These are phyloP conservation scores for Lepiota brunneoincarnata DNA, from an alignment of 768 basidiomycete species.

Conservation along the genomic window DNA sequence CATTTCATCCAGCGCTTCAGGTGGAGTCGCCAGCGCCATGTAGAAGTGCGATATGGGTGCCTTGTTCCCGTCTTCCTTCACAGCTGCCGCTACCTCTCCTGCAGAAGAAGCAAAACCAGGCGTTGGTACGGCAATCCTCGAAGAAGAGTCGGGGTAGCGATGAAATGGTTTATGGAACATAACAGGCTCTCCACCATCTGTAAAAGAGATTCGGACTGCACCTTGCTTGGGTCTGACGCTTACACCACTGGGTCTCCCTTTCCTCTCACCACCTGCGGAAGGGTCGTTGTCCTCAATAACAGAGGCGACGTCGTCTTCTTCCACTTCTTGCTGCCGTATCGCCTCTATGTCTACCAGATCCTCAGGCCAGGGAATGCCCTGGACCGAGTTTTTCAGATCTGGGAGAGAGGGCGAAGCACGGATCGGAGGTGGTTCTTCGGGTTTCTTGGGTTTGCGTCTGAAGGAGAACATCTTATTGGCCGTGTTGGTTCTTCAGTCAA, in stretches of 20 bases:
- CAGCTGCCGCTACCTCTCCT: constrained; percentile 43
- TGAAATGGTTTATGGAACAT: constrained; percentile 84
- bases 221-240: constrained; percentile 44
- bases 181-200: constrained; percentile 39
- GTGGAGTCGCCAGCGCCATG: constrained; percentile 60
- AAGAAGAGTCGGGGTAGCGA: constrained; percentile 23
- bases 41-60: constrained; percentile 67
- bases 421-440: constrained; percentile 44
- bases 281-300: background rate
- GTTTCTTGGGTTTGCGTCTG: constrained; percentile 64
- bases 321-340: constrained; percentile 40
- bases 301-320: background rate
- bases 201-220: constrained; percentile 70
- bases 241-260: constrained; percentile 15
- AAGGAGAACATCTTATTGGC: constrained; percentile 62
- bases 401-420: constrained; percentile 82
- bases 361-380: constrained; percentile 84
- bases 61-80: constrained; percentile 9
- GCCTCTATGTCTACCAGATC: constrained; percentile 73
- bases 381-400: constrained; percentile 53
- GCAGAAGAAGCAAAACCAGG: constrained; percentile 25
- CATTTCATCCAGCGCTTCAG: constrained; percentile 19
- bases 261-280: background rate
- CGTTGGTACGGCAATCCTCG: constrained; percentile 8
- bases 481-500: constrained; percentile 9